Percentiles rank a stretch among this genome's conserved stretches.
phyloP scores from a whole-genome alignment of 2,329 filamentous ascomycete species.

The Amauroascus niger region DNA sequence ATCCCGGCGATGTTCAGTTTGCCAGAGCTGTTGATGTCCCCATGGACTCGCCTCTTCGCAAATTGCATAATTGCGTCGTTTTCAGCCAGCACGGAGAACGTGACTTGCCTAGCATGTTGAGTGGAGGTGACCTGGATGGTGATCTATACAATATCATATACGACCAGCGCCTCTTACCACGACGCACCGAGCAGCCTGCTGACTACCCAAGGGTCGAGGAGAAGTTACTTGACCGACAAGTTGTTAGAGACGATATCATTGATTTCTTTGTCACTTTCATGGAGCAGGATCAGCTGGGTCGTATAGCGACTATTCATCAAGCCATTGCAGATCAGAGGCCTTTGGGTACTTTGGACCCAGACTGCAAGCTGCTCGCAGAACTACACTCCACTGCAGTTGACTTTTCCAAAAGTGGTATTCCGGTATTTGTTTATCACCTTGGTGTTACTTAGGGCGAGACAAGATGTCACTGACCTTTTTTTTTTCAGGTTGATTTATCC shows the following conservation, averaged over 20 bases:
- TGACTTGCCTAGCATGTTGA: conserved; percentile 68
- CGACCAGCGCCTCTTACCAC: conserved; percentile 47
- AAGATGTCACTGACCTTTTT: background rate
- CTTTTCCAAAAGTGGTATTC: conserved; percentile 64
- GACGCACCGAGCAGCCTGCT: conserved; percentile 47
- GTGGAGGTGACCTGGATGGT: conserved; percentile 74
- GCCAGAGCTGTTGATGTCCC: conserved; percentile 49
- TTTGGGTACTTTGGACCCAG: conserved; percentile 43
- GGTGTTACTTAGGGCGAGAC: conserved; percentile 10
- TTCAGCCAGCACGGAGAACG: conserved; percentile 63
- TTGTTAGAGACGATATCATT: conserved; percentile 58
- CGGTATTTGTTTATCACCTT: conserved; percentile 26
- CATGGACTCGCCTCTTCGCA: conserved; percentile 48
- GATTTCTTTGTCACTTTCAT: conserved; percentile 75
- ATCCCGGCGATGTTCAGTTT: conserved; percentile 69
- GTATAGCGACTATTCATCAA: conserved; percentile 56
- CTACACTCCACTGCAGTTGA: conserved; percentile 64
- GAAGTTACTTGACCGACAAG: conserved; percentile 50
- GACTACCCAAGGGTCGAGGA: conserved; percentile 57
- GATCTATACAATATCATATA: conserved; percentile 75
- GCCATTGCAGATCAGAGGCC: conserved; percentile 51
- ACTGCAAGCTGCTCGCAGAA: conserved; percentile 49
- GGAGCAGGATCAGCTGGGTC: conserved; percentile 54
- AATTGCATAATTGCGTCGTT: conserved; percentile 62
- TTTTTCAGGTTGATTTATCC: conserved; percentile 15